Evolutionary conservation across 163 green algal genomes (phyloP).

Genomic region (Scenedesmus sp.): DNA sequence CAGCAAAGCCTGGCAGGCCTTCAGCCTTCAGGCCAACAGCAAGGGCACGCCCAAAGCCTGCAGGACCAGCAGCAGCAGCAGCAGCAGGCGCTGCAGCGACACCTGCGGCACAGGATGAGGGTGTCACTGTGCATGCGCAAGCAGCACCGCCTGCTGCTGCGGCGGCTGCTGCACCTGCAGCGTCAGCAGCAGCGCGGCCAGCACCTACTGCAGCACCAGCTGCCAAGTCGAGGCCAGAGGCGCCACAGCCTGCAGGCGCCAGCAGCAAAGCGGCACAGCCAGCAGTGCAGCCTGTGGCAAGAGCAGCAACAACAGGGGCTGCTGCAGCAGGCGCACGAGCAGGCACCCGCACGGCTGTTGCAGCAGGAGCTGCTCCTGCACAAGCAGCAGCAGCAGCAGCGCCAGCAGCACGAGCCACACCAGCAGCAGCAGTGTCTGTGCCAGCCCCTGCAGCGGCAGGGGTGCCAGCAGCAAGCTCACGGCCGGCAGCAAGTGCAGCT

Average conservation of each 20-base stretch:
- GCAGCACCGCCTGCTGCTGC: background rate
- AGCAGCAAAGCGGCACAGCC: background rate
- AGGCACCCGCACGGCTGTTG: background rate
- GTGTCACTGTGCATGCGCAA: background rate
- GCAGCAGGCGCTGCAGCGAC: background rate
- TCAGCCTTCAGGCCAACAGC: slow-evolving; percentile 33
- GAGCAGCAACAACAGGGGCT: slow-evolving; percentile 1
- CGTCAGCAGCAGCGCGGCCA: background rate
- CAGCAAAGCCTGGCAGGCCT: slow-evolving; percentile 16
- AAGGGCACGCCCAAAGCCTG: slow-evolving; percentile 4
- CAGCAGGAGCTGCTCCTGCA: background rate
- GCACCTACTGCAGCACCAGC: slow-evolving; percentile 1
- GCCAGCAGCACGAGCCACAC: background rate
- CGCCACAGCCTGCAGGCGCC: background rate
- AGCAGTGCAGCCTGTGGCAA: background rate
- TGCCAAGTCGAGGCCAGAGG: background rate
- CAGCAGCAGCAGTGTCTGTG: background rate
- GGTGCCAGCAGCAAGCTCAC: background rate
- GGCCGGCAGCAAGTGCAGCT: background rate
- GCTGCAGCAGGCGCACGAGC: background rate
- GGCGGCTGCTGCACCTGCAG: background rate
- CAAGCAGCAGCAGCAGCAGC: background rate
- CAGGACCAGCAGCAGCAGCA: slow-evolving; percentile 1
- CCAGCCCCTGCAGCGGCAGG: background rate
- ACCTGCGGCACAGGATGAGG: background rate